Conservation (phyloP, 2,329 filamentous ascomycete genomes). For the Penicillium hesseltinei region DNA sequence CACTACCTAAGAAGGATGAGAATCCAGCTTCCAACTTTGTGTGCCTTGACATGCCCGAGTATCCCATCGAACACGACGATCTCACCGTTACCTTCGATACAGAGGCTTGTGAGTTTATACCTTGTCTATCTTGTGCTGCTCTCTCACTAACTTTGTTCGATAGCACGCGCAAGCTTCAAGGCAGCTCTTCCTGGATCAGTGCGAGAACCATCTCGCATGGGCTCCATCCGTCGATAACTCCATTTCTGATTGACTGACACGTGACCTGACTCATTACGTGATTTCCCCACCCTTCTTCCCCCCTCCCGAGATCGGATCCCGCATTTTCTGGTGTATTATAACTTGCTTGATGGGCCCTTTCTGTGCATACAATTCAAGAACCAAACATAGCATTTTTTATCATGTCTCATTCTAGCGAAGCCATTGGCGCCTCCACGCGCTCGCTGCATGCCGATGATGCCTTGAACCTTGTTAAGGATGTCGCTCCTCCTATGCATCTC, state of each 20-base stretch:
- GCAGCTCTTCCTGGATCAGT: conserved; percentile 39
- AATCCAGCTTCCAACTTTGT: conserved; percentile 67
- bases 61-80: conserved; percentile 90
- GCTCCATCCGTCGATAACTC: conserved; percentile 40
- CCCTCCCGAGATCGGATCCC: neutral
- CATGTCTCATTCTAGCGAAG: conserved; percentile 27
- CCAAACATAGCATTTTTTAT: conserved; percentile 19
- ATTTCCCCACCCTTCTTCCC: conserved; percentile 6
- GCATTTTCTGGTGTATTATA: conserved; percentile 16
- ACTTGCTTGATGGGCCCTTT: conserved; percentile 2
- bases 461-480: conserved; percentile 70
- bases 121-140: neutral
- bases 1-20: conserved; percentile 62
- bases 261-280: conserved; percentile 25
- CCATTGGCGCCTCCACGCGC: conserved; percentile 58
- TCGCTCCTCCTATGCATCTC: conserved; percentile 85
- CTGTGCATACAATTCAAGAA: conserved; percentile 23
- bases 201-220: conserved; percentile 41
- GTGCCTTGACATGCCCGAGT: conserved; percentile 81
- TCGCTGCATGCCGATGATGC: conserved; percentile 81
- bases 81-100: conserved; percentile 81
- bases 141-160: neutral
- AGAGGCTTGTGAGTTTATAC: conserved; percentile 62
- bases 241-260: neutral
- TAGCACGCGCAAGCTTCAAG: conserved; percentile 42